A percentile compares a stretch with the other conserved stretches of the same genome.
Conservation (phyloP, 129 eudicot species). For the Glebionis coronaria region DNA sequence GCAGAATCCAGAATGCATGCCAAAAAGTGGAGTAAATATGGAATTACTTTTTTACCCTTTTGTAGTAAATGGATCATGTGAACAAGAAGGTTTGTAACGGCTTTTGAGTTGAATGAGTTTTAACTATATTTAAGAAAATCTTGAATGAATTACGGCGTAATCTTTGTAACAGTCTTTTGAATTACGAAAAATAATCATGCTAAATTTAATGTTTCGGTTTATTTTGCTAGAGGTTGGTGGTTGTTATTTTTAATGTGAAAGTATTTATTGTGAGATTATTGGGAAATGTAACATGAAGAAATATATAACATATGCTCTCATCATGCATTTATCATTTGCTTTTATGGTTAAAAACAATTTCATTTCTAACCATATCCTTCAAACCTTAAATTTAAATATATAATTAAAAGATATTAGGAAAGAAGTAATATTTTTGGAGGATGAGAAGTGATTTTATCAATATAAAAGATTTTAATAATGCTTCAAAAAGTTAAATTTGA, state of each 20-base stretch:
- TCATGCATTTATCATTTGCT: no score
- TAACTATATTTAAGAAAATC: slow-evolving; percentile 9
- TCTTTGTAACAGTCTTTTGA: neutral
- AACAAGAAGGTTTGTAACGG: slow-evolving; percentile 9
- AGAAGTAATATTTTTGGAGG: no score
- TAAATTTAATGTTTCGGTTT: neutral
- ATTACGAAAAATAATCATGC: neutral
- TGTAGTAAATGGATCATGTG: neutral
- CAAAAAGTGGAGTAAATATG: neutral
- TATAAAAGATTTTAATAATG: no score
- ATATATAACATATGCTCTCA: no score
- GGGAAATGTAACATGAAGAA: no score
- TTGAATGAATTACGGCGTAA: slow-evolving; percentile 6
- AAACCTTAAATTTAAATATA: no score
- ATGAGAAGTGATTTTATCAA: no score
- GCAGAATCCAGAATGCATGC: slow-evolving; percentile 29
- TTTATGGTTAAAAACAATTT: no score
- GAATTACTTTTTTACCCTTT: slow-evolving; percentile 23
- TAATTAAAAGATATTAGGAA: no score
- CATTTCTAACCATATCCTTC: no score
- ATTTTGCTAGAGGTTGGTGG: neutral
- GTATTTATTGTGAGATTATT: no score
- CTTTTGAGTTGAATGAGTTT: slow-evolving; percentile 8
- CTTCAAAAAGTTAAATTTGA: no score
- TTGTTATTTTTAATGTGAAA: neutral